Percentiles rank a stretch among this genome's conserved stretches.
These are phyloP conservation scores for Barnettozyma wickerhamii DNA, from an alignment of 805 yeast genomes.

Conservation along the genomic window DNA sequence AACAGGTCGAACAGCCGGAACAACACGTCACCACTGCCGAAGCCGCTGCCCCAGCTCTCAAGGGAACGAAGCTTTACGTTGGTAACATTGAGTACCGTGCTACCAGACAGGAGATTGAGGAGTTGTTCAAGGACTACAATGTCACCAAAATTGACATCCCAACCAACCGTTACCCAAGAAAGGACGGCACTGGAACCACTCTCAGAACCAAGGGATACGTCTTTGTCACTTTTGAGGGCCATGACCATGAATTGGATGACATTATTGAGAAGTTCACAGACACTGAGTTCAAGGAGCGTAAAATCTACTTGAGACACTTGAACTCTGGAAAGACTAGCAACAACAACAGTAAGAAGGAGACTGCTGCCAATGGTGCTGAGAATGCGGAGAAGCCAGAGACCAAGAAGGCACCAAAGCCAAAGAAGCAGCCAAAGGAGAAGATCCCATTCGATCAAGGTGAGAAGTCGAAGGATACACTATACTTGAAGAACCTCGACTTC, in stretches of 20 bases:
- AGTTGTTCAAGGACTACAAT: constrained; percentile 43
- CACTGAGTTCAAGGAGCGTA: constrained; percentile 40
- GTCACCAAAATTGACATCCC: constrained; percentile 51
- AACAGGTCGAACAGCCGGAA: too few species aligned
- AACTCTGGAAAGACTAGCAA: constrained; percentile 13
- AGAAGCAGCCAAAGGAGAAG: constrained; percentile 22
- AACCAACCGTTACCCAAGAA: constrained; percentile 33
- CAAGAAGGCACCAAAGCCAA: constrained; percentile 6
- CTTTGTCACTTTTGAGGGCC: constrained; percentile 45
- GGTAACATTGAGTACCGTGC: constrained; percentile 61
- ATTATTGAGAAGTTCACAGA: constrained; percentile 41
- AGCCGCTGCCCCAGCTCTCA: not conserved
- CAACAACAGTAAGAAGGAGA: constrained; percentile 7
- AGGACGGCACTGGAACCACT: constrained; percentile 31
- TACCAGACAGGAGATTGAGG: constrained; percentile 50
- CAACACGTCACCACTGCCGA: not conserved
- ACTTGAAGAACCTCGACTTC: constrained; percentile 61
- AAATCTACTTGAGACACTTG: constrained; percentile 43
- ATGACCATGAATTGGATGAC: constrained; percentile 37
- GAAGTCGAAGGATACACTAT: constrained; percentile 47
- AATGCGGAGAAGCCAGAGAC: constrained; percentile 5
- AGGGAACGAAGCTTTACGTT: constrained; percentile 50
- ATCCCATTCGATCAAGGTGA: constrained; percentile 34
- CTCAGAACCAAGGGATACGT: constrained; percentile 52
- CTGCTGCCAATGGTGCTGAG: constrained; percentile 1